Evolutionary conservation across 2,329 filamentous ascomycete genomes (phyloP), one percentile per base, ranked within the genome.

Genomic region (Cordyceps tenuipes): DNA sequence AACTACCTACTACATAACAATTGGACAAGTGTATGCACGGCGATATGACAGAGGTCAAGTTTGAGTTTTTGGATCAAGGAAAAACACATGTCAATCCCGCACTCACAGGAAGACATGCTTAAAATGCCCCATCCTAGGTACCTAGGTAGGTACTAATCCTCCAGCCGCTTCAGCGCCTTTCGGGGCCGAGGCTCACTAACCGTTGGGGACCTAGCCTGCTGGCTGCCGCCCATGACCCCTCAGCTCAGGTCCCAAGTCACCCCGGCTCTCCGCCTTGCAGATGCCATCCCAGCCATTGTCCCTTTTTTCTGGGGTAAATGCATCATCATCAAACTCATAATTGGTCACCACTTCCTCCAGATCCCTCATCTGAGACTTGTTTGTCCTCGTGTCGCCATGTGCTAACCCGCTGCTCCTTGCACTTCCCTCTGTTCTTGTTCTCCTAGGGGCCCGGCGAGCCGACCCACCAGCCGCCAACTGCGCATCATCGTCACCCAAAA

Each of bases 381-480:
- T 3, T 55, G 51, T 59, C 49, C 51, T 43, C 48, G 29, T 34
- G 29, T 29, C 13, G 12, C 54, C 53, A 61, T 62, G 53, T 56
- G 53, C 51, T 58, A 63, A 48, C 53, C 31, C 56, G 53, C 52
- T 55, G 44, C 52, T 55, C 39, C 44, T 49, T 54, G 59, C 53
- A 59, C 36, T 29, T 34, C 23, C 26, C 13, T 47, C 66, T 63
- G n/a, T 13, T 36, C 12, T 13, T 36, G 1, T 36, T 36, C 34
- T 13, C 34, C 34, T 13, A 34, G 31, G 7, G 48, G 49, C 41
- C 57, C 49, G 31, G 53, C 31, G 49, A 39, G 49, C 49, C 57
- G 57, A 54, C 57, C 57, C 57, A 59, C 57, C 43, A 54, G 29
- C 41, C 43, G 47, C 49, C 41, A 51, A 44, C 54, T 12, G 48